Percentiles rank a stretch among this genome's conserved stretches.
Conservation (phyloP, 192 early-diverging fungal species). For the Backusella circina region DNA sequence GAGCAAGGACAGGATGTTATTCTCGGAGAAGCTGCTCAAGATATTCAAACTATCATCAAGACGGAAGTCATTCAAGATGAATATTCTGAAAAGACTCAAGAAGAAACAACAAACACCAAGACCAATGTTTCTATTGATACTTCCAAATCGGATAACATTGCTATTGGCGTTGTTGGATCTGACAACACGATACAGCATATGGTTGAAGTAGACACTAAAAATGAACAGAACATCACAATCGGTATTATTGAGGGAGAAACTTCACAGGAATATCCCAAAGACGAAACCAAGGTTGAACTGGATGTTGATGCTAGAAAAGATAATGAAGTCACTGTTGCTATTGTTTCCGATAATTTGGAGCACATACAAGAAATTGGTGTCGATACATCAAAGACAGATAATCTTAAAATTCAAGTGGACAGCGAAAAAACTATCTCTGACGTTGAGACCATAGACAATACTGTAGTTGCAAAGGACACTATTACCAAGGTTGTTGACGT, state of each 20-base stretch:
- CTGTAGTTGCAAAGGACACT: background rate
- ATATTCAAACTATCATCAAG: background rate
- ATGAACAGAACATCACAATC: background rate
- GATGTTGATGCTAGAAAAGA: background rate
- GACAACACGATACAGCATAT: background rate
- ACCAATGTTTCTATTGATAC: background rate
- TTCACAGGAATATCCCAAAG: background rate
- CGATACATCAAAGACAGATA: background rate
- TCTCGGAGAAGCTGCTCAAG: background rate
- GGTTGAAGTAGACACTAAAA: background rate
- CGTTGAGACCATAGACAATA: background rate
- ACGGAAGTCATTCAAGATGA: background rate
- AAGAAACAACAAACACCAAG: background rate
- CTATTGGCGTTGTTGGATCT: background rate
- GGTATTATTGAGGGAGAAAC: background rate
- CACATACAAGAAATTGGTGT: constrained; percentile 2
- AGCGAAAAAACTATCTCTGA: background rate
- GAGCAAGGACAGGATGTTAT: background rate
- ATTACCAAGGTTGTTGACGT: background rate
- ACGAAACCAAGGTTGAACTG: background rate
- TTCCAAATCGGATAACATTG: background rate
- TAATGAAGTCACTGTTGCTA: background rate
- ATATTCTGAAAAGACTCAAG: background rate
- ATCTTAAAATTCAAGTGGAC: background rate
- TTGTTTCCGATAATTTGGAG: background rate